Evolutionary conservation across 139 green algal genomes (phyloP).

Genomic region (Closterium sp.): DNA sequence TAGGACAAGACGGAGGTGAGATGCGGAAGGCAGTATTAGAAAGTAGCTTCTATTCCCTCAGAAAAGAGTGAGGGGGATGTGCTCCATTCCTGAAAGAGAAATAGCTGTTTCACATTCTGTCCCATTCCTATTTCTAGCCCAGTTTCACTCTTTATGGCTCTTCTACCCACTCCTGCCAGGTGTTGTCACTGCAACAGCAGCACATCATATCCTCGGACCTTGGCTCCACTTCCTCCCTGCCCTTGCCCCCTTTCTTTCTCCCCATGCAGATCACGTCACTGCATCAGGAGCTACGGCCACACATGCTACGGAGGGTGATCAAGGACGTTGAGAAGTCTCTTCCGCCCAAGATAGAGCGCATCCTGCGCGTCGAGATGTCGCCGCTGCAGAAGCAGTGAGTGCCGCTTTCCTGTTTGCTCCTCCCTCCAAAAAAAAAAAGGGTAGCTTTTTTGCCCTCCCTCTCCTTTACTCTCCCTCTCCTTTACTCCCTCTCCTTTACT

Average conservation of each 20-base stretch:
- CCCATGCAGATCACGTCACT: conserved; percentile 55
- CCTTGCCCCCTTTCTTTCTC: background rate
- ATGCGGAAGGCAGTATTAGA: background rate
- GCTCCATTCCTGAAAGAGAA: too few relatives aligned
- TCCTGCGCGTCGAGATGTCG: too few relatives aligned
- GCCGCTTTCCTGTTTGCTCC: too few relatives aligned
- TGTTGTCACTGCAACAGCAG: conserved; percentile 70
- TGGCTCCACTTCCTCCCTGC: background rate
- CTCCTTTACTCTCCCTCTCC: too few relatives aligned
- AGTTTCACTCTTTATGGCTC: background rate
- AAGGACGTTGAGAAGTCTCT: conserved; percentile 88
- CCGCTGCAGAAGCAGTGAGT: too few relatives aligned
- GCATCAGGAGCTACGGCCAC: conserved; percentile 77
- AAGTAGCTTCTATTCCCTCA: background rate
- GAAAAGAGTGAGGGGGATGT: too few relatives aligned
- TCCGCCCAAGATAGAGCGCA: conserved; percentile 26
- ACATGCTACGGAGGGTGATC: conserved; percentile 61
- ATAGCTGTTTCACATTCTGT: too few relatives aligned
- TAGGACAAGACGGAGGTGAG: conserved; percentile 42
- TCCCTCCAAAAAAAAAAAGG: too few relatives aligned
- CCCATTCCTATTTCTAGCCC: background rate
- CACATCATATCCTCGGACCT: background rate
- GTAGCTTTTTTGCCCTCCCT: too few relatives aligned
- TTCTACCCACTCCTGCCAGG: conserved; percentile 1
- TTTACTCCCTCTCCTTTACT: too few relatives aligned